Base-by-base conservation (phyloP, 768 basidiomycete species). In the Kwoniella dendrophila region DNA sequence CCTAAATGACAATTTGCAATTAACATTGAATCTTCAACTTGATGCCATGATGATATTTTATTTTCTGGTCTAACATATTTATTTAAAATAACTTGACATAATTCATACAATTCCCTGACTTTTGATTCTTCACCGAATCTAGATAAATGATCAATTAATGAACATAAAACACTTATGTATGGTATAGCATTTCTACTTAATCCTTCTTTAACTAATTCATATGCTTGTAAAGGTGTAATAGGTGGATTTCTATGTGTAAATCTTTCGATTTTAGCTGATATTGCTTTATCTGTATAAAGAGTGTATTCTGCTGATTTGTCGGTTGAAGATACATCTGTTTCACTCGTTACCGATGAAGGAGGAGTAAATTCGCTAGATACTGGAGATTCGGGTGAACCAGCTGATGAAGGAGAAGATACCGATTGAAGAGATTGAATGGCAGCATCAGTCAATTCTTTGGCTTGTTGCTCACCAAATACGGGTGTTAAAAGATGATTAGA, bases 21-120 rank as follows among this genome's bases (percentile, higher is more conserved):
- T 65, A 98, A 83, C 92, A 97, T 97, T 60, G 84, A 82, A 77
- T 95, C 88, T 77, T 98, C 95, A 43, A 98, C 81, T 27, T 78
- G 70, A 74, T 86, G 85, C 93, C 94, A 98, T 1, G 83, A 82
- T 22, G 77, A 69, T 14, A 83, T 77, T 70, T 88, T 88, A 36
- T 61, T 66, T 70, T 80, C 78, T 0, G 81, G 76, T 82, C 70
- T 81, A 54, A 67, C 83, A 81, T 34, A 86, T 65, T 0, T 74
- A 3, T 81, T 71, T 22, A 95, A 75, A 1, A 88, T 80, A 12
- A 73, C 73, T 78, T 94, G 91, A 7, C 87, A 87, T 26, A 85
- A 80, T 20, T 81, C 80, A 78, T 97, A 96, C 20, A 88, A 78
- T 45, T 84, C 82, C 20, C 82, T 81, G 8, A 89, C 85, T 70